Evolutionary conservation across 345 rosid genomes (phyloP), one percentile per base, ranked within the genome.

Genomic region (Moringa oleifera): DNA sequence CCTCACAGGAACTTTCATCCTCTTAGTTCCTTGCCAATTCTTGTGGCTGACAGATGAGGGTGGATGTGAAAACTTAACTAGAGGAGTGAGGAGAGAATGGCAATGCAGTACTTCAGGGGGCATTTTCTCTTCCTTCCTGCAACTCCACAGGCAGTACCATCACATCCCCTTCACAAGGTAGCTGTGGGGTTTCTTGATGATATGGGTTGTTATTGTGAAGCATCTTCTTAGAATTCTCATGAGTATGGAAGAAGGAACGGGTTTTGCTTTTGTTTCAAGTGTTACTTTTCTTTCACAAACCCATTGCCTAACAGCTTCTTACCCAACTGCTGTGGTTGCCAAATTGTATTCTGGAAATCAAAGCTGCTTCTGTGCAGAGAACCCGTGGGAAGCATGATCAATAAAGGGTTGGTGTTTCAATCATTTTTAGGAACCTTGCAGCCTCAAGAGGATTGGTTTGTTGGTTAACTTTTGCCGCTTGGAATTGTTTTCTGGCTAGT

Each of bases 91-190:
- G 58, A 77, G 76, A 17, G 80, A 64, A 65, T 73, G 68, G 57
- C 64, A 55, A 56, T 76, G 68, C 23, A 83, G 71, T 58, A 74
- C 71, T 72, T 88, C 84, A 23, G 98, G 89, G 64, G 94, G 92
- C 94, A 88, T 86, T 73, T 63, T 73, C 25, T 25, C 47, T 59
- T 76, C 23, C 68, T 70, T 59, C 45, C 70, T 58, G 51, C 54
- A 33, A 5, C 11, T 59, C 52, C 37, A 62, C 53, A 12, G 25
- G 25, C 55, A 54, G 64, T 37, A 20, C 68, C n/a, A 71, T 71
- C 68, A 37, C 80, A 60, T 55, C 77, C 52, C 74, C 66, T 54
- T 72, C 61, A 16, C 22, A 37, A 46, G 51, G 59, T 61, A 58
- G 65, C 54, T 59, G 59, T 20, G 70, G 18, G 61, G 67, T 50